Evolutionary conservation across 768 basidiomycete genomes (phyloP).

Genomic region (Mycena maculata): DNA sequence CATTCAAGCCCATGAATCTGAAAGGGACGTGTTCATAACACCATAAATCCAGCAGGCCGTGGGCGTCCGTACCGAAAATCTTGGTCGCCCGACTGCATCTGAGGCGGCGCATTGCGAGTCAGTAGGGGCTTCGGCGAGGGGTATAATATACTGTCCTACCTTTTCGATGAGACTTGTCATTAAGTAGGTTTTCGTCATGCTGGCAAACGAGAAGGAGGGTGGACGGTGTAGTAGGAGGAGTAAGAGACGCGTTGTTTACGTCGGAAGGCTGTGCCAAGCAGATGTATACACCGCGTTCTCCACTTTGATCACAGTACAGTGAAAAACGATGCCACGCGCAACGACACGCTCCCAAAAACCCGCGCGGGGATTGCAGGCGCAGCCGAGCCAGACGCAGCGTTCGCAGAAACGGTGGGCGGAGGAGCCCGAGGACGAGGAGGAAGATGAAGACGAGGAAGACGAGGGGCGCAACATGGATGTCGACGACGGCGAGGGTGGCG

Average conservation of each 20-base stretch:
- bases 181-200: constrained; percentile 86
- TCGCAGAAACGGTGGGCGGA: constrained; percentile 43
- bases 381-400: constrained; percentile 51
- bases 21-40: constrained; percentile 32
- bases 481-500: constrained; percentile 51
- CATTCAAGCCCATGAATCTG: constrained; percentile 97
- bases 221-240: neutral
- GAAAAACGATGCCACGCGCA: constrained; percentile 52
- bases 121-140: neutral
- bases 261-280: too few species aligned
- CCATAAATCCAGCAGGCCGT: constrained; percentile 41
- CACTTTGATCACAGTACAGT: too few species aligned
- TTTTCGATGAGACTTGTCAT: constrained; percentile 90
- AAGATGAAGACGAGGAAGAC: constrained; percentile 52
- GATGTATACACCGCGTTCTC: too few species aligned
- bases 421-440: constrained; percentile 42
- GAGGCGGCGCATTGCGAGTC: constrained; percentile 26
- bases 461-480: constrained; percentile 50
- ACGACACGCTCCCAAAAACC: constrained; percentile 54
- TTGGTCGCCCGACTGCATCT: constrained; percentile 94
- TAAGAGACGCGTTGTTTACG: neutral
- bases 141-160: constrained; percentile 46
- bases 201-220: constrained; percentile 37
- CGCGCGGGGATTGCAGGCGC: constrained; percentile 51
- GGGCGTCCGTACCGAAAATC: constrained; percentile 76